Evolutionary conservation across 2,329 filamentous ascomycete genomes (phyloP).

Genomic region (Penicillium sp.): DNA sequence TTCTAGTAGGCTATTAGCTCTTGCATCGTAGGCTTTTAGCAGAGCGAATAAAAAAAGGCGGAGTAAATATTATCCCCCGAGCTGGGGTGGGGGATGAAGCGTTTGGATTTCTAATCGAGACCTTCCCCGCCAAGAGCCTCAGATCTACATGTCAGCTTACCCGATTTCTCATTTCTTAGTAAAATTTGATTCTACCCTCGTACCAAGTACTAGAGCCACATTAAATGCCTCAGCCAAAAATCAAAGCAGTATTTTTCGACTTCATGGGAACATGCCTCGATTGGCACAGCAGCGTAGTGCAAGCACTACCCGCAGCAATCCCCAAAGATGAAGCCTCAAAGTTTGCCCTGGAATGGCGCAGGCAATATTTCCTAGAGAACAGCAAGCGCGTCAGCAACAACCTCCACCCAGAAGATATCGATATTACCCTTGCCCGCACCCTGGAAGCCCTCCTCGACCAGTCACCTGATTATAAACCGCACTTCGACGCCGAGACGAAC

Average conservation of each 20-base stretch:
- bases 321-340: slow-evolving; percentile 31
- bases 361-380: slow-evolving; percentile 50
- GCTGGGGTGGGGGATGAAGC: no score
- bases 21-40: background rate
- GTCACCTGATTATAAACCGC: slow-evolving; percentile 13
- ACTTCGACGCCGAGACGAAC: slow-evolving; percentile 20
- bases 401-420: slow-evolving; percentile 50
- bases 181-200: background rate
- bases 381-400: slow-evolving; percentile 37
- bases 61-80: background rate
- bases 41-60: background rate
- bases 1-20: background rate
- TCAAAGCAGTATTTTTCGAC: slow-evolving; percentile 55
- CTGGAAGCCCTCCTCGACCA: slow-evolving; percentile 41
- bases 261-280: slow-evolving; percentile 60
- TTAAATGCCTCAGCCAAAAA: slow-evolving; percentile 10
- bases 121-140: background rate
- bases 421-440: slow-evolving; percentile 47
- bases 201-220: background rate
- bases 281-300: slow-evolving; percentile 49
- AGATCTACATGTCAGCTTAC: background rate
- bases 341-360: slow-evolving; percentile 53
- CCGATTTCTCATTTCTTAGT: background rate
- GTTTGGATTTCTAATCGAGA: background rate
- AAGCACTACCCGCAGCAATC: slow-evolving; percentile 37